Evolutionary conservation across 176 grass and related monocot species (phyloP).

Genomic region (maize (Zea mays)): DNA sequence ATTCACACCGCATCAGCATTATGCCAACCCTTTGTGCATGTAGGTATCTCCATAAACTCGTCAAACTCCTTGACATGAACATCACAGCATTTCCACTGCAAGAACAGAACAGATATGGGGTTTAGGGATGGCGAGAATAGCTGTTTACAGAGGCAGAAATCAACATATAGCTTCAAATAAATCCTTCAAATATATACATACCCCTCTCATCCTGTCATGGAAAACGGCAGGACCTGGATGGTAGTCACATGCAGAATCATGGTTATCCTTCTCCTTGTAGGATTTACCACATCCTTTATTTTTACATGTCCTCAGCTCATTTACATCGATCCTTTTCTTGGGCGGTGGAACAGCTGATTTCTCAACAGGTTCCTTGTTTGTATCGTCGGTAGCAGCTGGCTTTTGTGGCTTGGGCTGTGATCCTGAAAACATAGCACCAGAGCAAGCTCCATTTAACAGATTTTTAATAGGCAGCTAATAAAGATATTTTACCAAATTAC

Average conservation of each 20-base stretch:
- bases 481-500: not conserved
- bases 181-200: slow-evolving; percentile 38
- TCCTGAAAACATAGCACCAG: slow-evolving; percentile 48
- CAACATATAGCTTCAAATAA: slow-evolving; percentile 10
- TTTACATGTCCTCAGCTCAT: slow-evolving; percentile 68
- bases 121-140: not conserved
- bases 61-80: slow-evolving; percentile 95
- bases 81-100: slow-evolving; percentile 98
- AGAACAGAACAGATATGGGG: slow-evolving; percentile 11
- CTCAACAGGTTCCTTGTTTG: slow-evolving; percentile 37
- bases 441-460: slow-evolving; percentile 2
- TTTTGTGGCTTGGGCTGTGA: slow-evolving; percentile 69
- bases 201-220: slow-evolving; percentile 85
- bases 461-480: not conserved
- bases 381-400: slow-evolving; percentile 29
- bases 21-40: slow-evolving; percentile 95
- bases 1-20: slow-evolving; percentile 73
- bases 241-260: slow-evolving; percentile 80
- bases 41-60: slow-evolving; percentile 91
- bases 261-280: slow-evolving; percentile 95
- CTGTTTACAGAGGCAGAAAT: not conserved
- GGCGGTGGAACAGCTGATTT: slow-evolving; percentile 40
- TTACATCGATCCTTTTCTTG: slow-evolving; percentile 79
- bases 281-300: slow-evolving; percentile 96
- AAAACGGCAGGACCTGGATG: slow-evolving; percentile 97